Base-by-base conservation (phyloP, 352 stramenopile species). In the Aphanomyces cochlioides region DNA sequence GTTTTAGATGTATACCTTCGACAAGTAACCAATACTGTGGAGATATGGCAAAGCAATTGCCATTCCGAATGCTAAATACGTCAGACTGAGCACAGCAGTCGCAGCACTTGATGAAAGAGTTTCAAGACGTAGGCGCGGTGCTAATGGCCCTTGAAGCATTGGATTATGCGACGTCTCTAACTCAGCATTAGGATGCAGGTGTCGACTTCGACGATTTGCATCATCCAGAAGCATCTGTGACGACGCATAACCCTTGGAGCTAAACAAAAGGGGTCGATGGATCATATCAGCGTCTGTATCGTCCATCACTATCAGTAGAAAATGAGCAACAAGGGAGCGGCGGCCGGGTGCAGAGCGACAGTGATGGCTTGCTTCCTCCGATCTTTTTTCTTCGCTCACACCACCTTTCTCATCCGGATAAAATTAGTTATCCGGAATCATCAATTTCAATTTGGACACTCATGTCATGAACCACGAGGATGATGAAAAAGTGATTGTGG, bases 241-340 rank as follows among this genome's bases (percentile, higher is more conserved):
- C 6, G 83, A 92, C 65, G 85, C 83, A 56, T 95, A 95, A 7
- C 83, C 87, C 34, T 77, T 87, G 28, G 86, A 90, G 21, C 89
- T 73, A 76, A 94, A 94, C 38, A 94, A 75, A 56, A 94, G 72
- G 19, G 86, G 86, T 1, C 84, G 83, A 38, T 94, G 90, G n/a
- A 94, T 84, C 45, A 75, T 77, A 67, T 78, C 77, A 13, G 66
- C 66, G 47, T 89, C 60, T 47, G 45, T 2, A 17, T n/a, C 28
- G 50, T 58, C 50, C 50, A 58, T 58, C 50, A 3, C 8, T 58
- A n/a, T n/a, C 45, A n/a, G 13, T 15, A 19, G 13, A 19, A 53
- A 15, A 53, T 2, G 13, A n/a, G 45, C 1, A 53, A 15, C 13
- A 53, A 53, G 13, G 45, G 45, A 53, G 45, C 45, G 45, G 45